Evolutionary conservation across 805 yeast species (phyloP).

Genomic region (Candida hungchunana): DNA sequence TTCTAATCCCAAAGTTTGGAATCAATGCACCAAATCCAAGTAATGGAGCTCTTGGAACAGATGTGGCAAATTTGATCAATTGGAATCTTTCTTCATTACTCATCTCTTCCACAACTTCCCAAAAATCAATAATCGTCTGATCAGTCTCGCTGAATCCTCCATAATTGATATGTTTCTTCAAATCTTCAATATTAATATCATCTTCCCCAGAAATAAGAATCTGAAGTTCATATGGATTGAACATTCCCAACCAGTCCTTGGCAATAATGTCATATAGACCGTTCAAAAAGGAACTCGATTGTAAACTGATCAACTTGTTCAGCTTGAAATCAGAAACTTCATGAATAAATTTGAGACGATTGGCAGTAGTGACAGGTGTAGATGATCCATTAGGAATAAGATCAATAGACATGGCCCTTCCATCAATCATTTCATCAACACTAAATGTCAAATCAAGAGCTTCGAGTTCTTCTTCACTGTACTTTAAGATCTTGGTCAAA

Average conservation of each 20-base stretch:
- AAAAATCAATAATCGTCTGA: slow-evolving; percentile 58
- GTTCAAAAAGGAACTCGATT: slow-evolving; percentile 55
- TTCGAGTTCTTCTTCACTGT: slow-evolving; percentile 53
- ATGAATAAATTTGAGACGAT: slow-evolving; percentile 70
- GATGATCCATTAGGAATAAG: slow-evolving; percentile 57
- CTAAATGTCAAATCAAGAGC: slow-evolving; percentile 61
- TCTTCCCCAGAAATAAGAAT: slow-evolving; percentile 71
- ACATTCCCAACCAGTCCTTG: slow-evolving; percentile 76
- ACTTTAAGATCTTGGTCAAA: slow-evolving; percentile 54
- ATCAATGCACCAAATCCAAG: slow-evolving; percentile 71
- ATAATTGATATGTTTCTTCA: slow-evolving; percentile 55
- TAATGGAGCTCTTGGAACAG: slow-evolving; percentile 88
- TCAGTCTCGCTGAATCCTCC: slow-evolving; percentile 59
- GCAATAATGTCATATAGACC: slow-evolving; percentile 71
- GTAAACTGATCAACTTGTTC: slow-evolving; percentile 55
- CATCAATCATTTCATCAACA: slow-evolving; percentile 44
- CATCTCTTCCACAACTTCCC: slow-evolving; percentile 75
- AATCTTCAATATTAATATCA: slow-evolving; percentile 67
- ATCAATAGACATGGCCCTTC: slow-evolving; percentile 42
- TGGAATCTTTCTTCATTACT: slow-evolving; percentile 54
- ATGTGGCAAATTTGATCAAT: slow-evolving; percentile 83
- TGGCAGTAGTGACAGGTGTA: slow-evolving; percentile 52
- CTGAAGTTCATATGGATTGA: slow-evolving; percentile 80
- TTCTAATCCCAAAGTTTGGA: slow-evolving; percentile 79
- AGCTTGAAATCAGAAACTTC: slow-evolving; percentile 75